Conservation (phyloP, 257 asterid genomes). For the Euphrasia confusa region DNA sequence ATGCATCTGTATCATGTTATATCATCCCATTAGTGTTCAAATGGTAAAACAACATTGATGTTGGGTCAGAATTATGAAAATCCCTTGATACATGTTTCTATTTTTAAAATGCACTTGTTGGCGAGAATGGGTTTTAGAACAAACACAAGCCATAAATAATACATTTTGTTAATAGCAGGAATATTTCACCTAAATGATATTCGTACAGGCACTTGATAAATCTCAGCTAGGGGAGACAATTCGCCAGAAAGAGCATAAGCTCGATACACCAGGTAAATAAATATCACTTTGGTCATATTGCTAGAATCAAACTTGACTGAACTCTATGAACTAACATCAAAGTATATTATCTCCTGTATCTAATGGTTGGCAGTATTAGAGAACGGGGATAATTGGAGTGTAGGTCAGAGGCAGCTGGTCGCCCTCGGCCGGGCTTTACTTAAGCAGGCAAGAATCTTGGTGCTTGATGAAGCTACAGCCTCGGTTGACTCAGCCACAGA, state of each 20-base stretch:
- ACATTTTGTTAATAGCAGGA: neutral
- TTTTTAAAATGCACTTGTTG: neutral
- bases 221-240: slow-evolving; percentile 78
- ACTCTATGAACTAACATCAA: slow-evolving; percentile 1
- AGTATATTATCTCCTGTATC: slow-evolving; percentile 1
- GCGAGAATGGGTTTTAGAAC: neutral
- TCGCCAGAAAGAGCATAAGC: slow-evolving; percentile 70
- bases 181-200: slow-evolving; percentile 1
- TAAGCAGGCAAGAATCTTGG: slow-evolving; percentile 79
- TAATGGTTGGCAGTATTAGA: slow-evolving; percentile 49
- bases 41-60: too few relatives aligned
- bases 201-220: slow-evolving; percentile 69
- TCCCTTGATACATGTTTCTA: neutral
- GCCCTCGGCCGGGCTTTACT: slow-evolving; percentile 84
- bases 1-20: neutral
- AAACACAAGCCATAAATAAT: neutral
- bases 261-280: slow-evolving; percentile 63
- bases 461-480: slow-evolving; percentile 90
- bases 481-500: slow-evolving; percentile 95
- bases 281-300: neutral
- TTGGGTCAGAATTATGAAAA: too few relatives aligned
- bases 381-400: slow-evolving; percentile 89
- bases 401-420: slow-evolving; percentile 83
- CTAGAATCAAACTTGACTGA: slow-evolving; percentile 6
- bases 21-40: too few relatives aligned